Conservation (phyloP, 176 grass and related monocot species). For the Oryza australiensis region DNA sequence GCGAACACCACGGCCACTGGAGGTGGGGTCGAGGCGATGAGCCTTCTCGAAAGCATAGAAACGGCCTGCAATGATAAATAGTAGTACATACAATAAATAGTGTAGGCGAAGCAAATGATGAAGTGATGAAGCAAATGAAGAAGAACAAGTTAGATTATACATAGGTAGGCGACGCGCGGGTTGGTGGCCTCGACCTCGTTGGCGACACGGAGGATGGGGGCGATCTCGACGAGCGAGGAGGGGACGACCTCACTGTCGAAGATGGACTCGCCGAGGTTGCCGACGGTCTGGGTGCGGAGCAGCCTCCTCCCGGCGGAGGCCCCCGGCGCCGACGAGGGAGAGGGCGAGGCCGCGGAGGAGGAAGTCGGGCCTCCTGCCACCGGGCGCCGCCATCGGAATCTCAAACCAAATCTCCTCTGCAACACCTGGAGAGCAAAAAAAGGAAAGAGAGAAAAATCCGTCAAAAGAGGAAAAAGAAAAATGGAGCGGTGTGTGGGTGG, state of each 20-base stretch:
- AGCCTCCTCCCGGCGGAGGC: constrained; percentile 40
- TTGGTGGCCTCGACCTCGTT: constrained; percentile 71
- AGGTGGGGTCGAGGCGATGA: constrained; percentile 73
- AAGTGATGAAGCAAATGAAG: too few relatives aligned
- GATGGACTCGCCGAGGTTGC: constrained; percentile 53
- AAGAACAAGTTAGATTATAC: too few relatives aligned
- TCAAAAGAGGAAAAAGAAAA: background rate
- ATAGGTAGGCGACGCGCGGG: constrained; percentile 77
- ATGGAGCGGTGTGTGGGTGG: background rate
- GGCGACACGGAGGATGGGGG: constrained; percentile 75
- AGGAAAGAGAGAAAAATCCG: too few relatives aligned
- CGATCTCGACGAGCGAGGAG: constrained; percentile 67
- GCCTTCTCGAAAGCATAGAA: constrained; percentile 97
- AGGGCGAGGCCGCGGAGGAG: constrained; percentile 26
- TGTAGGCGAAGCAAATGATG: background rate
- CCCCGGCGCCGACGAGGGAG: constrained; percentile 34
- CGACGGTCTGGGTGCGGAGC: constrained; percentile 58
- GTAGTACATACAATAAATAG: too few relatives aligned
- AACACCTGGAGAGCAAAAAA: background rate
- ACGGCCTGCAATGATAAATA: constrained; percentile 50
- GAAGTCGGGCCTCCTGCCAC: constrained; percentile 7
- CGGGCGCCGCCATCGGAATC: constrained; percentile 1
- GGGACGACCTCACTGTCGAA: constrained; percentile 82
- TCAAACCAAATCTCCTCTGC: background rate
- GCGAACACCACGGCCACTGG: constrained; percentile 81